A percentile compares a stretch with the other conserved stretches of the same genome.
Evolutionary conservation across 352 stramenopile species (phyloP).

Genomic region (Phytopythium vexans): DNA sequence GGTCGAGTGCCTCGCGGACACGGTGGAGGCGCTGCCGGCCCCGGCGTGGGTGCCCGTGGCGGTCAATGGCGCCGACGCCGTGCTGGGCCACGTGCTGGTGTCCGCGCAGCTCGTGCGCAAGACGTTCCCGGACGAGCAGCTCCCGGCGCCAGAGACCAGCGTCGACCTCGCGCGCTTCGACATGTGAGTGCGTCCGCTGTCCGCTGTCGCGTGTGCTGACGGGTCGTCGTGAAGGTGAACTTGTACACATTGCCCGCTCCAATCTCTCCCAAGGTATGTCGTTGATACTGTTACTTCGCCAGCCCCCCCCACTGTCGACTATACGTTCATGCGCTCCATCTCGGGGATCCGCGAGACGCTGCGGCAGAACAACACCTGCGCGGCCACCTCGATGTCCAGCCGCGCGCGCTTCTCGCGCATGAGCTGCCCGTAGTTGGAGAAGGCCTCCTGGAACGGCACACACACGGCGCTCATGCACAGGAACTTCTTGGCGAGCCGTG

Average conservation of each 20-base stretch:
- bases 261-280: too few relatives aligned
- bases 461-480: conserved; percentile 76
- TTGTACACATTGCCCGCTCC: too few relatives aligned
- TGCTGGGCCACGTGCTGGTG: conserved; percentile 53
- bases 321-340: conserved; percentile 83
- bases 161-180: too few relatives aligned
- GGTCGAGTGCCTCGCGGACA: conserved; percentile 37
- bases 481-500: conserved; percentile 71
- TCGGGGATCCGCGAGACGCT: conserved; percentile 76
- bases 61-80: conserved; percentile 40
- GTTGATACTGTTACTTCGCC: too few relatives aligned
- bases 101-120: conserved; percentile 62
- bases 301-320: too few relatives aligned
- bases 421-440: conserved; percentile 74
- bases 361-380: conserved; percentile 76
- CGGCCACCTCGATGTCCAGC: conserved; percentile 74
- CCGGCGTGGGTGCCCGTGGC: conserved; percentile 53
- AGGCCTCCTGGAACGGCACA: conserved; percentile 71
- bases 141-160: conserved; percentile 51
- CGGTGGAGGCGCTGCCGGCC: conserved; percentile 38
- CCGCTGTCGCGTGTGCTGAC: too few relatives aligned
- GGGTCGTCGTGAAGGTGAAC: too few relatives aligned
- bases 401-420: conserved; percentile 77
- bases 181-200: too few relatives aligned
- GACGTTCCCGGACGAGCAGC: conserved; percentile 45